phyloP scores from a whole-genome alignment of 768 basidiomycete genomes.

The Kwoniella heveanensis region DNA sequence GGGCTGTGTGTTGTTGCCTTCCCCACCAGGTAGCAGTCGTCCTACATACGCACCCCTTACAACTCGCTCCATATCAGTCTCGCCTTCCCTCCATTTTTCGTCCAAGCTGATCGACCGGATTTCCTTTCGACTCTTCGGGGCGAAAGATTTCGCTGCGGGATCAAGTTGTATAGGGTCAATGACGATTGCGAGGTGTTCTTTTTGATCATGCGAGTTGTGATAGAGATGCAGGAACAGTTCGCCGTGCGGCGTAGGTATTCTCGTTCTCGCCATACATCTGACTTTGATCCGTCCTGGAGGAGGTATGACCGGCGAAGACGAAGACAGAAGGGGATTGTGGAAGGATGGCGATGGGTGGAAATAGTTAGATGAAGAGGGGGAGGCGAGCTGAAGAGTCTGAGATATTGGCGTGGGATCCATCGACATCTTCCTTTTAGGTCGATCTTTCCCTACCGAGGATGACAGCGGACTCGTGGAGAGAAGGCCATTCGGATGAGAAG shows the following conservation, averaged over 20 bases:
- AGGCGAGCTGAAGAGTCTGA: conserved; percentile 39
- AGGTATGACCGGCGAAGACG: background rate
- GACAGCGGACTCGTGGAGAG: conserved; percentile 9
- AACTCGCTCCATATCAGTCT: conserved; percentile 92
- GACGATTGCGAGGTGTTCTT: conserved; percentile 95
- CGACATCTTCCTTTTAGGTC: conserved; percentile 46
- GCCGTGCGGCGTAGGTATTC: conserved; percentile 94
- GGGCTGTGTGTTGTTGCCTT: conserved; percentile 17
- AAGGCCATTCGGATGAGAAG: background rate
- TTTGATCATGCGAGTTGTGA: conserved; percentile 85
- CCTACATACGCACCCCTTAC: conserved; percentile 92
- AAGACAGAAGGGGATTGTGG: conserved; percentile 4
- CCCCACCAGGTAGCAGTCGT: conserved; percentile 56
- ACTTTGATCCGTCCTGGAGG: conserved; percentile 62
- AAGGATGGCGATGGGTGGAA: conserved; percentile 15
- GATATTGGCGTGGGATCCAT: conserved; percentile 48
- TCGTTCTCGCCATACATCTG: conserved; percentile 93
- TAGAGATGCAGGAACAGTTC: conserved; percentile 91
- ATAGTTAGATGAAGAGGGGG: conserved; percentile 29
- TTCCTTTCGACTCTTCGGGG: conserved; percentile 58
- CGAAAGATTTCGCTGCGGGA: conserved; percentile 26
- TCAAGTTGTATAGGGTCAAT: conserved; percentile 83
- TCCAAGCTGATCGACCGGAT: conserved; percentile 84
- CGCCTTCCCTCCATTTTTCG: conserved; percentile 75
- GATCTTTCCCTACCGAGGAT: conserved; percentile 18